phyloP scores from a whole-genome alignment of 225 moss, liverwort and hornwort species.

The Physcomitrellopsis africana region DNA sequence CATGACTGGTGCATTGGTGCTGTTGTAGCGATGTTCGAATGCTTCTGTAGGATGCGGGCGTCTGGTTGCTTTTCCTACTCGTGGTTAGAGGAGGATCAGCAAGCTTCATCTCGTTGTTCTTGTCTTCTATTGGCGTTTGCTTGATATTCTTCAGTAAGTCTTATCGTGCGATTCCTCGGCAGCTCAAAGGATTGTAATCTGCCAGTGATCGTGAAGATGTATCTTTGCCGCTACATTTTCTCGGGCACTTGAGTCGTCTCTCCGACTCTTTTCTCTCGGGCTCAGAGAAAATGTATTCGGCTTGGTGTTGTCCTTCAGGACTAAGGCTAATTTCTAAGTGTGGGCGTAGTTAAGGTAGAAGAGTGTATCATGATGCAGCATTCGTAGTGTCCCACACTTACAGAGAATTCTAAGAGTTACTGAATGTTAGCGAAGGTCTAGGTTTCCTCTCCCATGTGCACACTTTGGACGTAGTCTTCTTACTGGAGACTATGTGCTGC shows the following conservation, averaged over 20 bases:
- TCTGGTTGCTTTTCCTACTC: not conserved
- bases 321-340: not conserved
- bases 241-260: not conserved
- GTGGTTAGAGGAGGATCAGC: constrained; percentile 12
- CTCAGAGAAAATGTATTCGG: not conserved
- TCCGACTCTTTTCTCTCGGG: not conserved
- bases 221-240: not conserved
- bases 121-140: constrained; percentile 8
- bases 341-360: not conserved
- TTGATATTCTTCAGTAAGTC: constrained; percentile 27
- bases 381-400: not conserved
- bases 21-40: not conserved
- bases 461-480: not conserved
- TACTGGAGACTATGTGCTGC: not conserved
- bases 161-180: constrained; percentile 2
- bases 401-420: constrained; percentile 16
- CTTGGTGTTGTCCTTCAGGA: not conserved
- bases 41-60: constrained; percentile 2
- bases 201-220: constrained; percentile 19
- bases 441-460: constrained; percentile 16
- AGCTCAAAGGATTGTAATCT: constrained; percentile 24
- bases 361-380: constrained; percentile 5
- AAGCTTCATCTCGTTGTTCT: not conserved
- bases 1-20: constrained; percentile 23
- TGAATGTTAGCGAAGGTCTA: constrained; percentile 19